Percentiles rank a stretch among this genome's conserved stretches.
phyloP scores from a whole-genome alignment of 441 rosid species.

The Gossypium armourianum region DNA sequence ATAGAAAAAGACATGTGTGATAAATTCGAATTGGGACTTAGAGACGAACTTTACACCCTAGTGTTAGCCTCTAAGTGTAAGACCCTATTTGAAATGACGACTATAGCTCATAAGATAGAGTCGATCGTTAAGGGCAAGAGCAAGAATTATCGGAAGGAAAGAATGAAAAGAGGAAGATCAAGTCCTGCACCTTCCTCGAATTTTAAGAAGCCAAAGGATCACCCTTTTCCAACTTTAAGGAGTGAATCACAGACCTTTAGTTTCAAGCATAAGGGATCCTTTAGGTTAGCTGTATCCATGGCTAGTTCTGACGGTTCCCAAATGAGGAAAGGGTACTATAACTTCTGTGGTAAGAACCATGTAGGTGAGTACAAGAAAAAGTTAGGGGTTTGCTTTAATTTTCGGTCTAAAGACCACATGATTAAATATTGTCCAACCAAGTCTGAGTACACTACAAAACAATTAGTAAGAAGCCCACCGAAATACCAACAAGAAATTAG shows the following conservation, averaged over 20 bases:
- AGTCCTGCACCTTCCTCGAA: background rate
- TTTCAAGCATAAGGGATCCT: background rate
- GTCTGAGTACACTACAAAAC: background rate
- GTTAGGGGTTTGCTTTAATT: background rate
- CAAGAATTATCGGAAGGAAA: too few relatives aligned
- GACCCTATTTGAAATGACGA: background rate
- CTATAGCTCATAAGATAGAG: background rate
- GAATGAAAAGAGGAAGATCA: background rate
- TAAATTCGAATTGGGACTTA: background rate
- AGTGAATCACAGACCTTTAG: background rate
- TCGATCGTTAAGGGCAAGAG: background rate
- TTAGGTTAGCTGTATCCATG: background rate
- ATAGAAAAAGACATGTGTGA: background rate
- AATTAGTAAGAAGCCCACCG: background rate
- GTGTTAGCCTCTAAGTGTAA: too few relatives aligned
- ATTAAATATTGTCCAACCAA: background rate
- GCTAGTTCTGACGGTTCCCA: background rate
- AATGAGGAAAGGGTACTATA: too few relatives aligned
- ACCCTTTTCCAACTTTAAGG: background rate
- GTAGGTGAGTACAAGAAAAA: background rate
- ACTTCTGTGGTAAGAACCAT: background rate
- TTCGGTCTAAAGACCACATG: background rate
- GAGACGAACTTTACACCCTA: background rate
- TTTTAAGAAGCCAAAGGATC: background rate
- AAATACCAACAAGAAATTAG: background rate